Percentiles rank a stretch among this genome's conserved stretches.
Conservation (phyloP, 306 rosid species). For the Sechiopsis laciniata region DNA sequence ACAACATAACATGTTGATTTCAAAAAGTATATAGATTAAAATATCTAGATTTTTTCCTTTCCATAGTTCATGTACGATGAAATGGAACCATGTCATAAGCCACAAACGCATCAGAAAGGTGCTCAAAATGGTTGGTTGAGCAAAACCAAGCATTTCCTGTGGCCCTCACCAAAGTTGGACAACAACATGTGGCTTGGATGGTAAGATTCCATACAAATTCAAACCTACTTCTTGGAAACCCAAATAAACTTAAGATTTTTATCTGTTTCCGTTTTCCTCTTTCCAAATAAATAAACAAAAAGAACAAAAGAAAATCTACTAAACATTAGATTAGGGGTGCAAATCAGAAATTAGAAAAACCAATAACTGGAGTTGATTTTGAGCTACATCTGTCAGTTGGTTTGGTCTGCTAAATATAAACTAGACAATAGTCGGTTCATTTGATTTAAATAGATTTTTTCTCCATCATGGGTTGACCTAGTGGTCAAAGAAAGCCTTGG, state of each 20-base stretch:
- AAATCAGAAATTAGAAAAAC: background rate
- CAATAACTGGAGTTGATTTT: background rate
- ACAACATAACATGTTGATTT: background rate
- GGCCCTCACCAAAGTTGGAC: conserved; percentile 3
- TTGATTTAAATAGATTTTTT: background rate
- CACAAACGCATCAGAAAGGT: background rate
- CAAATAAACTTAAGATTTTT: background rate
- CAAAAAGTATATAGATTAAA: background rate
- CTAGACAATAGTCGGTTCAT: background rate
- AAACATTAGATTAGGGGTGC: background rate
- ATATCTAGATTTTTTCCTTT: background rate
- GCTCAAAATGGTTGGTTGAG: conserved; percentile 5
- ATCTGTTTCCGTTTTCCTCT: background rate
- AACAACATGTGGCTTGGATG: background rate
- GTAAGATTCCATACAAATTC: background rate
- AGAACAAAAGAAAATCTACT: conserved; percentile 1
- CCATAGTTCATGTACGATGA: conserved; percentile 2
- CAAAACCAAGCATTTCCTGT: conserved; percentile 1
- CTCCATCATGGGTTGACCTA: too few species aligned
- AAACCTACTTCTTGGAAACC: background rate
- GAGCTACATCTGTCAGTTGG: background rate
- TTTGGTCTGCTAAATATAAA: background rate
- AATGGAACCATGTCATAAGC: background rate
- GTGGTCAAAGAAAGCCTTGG: too few species aligned
- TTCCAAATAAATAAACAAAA: background rate